Conservation (phyloP, 495 filamentous ascomycete species). For the Copromyces sp. region DNA sequence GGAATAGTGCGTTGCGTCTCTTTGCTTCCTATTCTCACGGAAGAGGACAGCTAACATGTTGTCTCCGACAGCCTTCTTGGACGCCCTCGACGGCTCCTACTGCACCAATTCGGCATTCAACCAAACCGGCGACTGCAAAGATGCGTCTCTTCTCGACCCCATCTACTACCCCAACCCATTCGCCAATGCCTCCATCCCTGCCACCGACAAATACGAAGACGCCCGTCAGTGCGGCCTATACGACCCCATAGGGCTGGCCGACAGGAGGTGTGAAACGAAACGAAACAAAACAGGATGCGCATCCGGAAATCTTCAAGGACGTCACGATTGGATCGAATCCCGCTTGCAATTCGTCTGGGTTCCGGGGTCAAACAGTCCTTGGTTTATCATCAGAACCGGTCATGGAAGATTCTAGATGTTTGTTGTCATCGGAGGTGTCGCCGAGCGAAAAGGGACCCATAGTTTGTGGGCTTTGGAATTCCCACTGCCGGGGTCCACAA, state of each 20-base stretch:
- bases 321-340: slow-evolving; percentile 50
- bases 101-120: slow-evolving; percentile 38
- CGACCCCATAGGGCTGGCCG: slow-evolving; percentile 9
- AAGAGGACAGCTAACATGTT: too few relatives aligned
- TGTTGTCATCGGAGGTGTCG: not conserved
- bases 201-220: slow-evolving; percentile 44
- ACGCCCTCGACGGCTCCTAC: slow-evolving; percentile 52
- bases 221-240: slow-evolving; percentile 48
- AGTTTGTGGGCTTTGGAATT: too few relatives aligned
- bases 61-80: slow-evolving; percentile 27
- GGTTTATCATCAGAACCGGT: not conserved
- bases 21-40: too few relatives aligned
- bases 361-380: slow-evolving; percentile 21
- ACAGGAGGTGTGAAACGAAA: not conserved
- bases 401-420: not conserved
- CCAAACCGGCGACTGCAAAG: slow-evolving; percentile 22
- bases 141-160: slow-evolving; percentile 35
- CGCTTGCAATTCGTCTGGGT: slow-evolving; percentile 49
- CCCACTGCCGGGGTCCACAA: too few relatives aligned
- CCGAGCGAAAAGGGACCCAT: not conserved
- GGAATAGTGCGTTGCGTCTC: too few relatives aligned
- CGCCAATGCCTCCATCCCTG: not conserved
- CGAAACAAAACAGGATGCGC: slow-evolving; percentile 35
- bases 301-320: slow-evolving; percentile 53
- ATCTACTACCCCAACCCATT: slow-evolving; percentile 50